Evolutionary conservation across 441 rosid genomes (phyloP), one percentile per base, ranked within the genome.

Genomic region (Pelargonium myrrhifolium): DNA sequence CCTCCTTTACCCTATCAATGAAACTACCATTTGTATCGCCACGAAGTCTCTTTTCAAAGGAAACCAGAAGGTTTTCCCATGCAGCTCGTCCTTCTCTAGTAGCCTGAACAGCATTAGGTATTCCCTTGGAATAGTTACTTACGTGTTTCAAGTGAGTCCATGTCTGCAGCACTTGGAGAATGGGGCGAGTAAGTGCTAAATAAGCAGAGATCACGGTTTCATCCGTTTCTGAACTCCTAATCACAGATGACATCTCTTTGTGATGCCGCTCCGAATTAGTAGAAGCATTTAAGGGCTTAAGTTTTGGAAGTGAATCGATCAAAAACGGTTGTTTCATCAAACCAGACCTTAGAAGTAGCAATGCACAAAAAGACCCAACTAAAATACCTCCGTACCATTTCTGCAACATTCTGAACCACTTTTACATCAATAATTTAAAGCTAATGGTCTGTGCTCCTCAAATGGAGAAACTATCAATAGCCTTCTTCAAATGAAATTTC

Each of bases 21-120:
- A 71, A 69, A 47, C 79, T 78, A 21, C 43, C 74, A 60, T 72
- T 69, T 21, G 56, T 8, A 28, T 56, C 74, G 26, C 67, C 61
- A 14, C 51, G 66, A 56, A 67, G 71, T 55, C 69, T 74, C 72
- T 72, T 72, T 56, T 67, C 81, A 70, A 78, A 42, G 31, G 75
- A 75, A 63, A 66, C 65, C 61, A 75, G 51, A 39, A 78, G 81
- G 43, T 47, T 72, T n/a, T 67, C 71, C 81, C 81, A 78, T 10
- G 79, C 79, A 65, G 47, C 53, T 26, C 65, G 75, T 10, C 76
- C 81, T 72, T 75, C 79, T 68, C 69, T 75, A 9, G 70, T 66
- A 40, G 81, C 79, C 62, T 67, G 72, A n/a, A 75, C 56, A 21
- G 79, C 75, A 53, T 70, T 75, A 37, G 81, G 81, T 20, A 78